Percentiles rank a stretch among this genome's conserved stretches.
phyloP scores from a whole-genome alignment of 73 alveolate species.

The Paramecium caudatum region DNA sequence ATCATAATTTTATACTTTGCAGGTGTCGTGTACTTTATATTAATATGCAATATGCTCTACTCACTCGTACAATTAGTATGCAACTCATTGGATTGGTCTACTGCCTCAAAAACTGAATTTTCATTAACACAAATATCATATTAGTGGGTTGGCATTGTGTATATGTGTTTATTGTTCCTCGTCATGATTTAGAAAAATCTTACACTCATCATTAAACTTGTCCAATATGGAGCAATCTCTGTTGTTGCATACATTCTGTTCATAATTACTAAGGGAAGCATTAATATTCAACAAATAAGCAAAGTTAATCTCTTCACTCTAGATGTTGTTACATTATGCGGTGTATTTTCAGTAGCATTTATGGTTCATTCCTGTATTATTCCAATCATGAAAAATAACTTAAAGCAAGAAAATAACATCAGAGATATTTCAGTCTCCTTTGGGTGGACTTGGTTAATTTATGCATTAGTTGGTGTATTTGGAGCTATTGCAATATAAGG shows the following conservation, averaged over 20 bases:
- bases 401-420: not conserved
- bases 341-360: conserved; percentile 49
- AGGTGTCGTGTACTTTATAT: conserved; percentile 41
- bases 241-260: not conserved
- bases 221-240: conserved; percentile 38
- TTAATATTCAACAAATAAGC: not conserved
- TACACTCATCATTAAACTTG: not conserved
- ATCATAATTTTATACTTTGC: conserved; percentile 52
- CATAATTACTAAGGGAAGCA: conserved; percentile 33
- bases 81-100: not conserved
- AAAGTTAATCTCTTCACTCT: conserved; percentile 14
- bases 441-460: conserved; percentile 55
- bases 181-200: conserved; percentile 13
- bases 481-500: conserved; percentile 59
- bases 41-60: conserved; percentile 59
- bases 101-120: conserved; percentile 39
- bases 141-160: conserved; percentile 44
- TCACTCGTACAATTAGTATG: not conserved
- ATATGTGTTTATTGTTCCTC: not conserved
- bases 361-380: conserved; percentile 18
- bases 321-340: conserved; percentile 52
- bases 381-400: conserved; percentile 53
- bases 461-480: conserved; percentile 55
- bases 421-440: conserved; percentile 42
- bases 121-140: not conserved